A percentile compares a stretch with the other conserved stretches of the same genome.
phyloP scores from a whole-genome alignment of 2,329 filamentous ascomycete genomes.

The Colletotrichum sp. region DNA sequence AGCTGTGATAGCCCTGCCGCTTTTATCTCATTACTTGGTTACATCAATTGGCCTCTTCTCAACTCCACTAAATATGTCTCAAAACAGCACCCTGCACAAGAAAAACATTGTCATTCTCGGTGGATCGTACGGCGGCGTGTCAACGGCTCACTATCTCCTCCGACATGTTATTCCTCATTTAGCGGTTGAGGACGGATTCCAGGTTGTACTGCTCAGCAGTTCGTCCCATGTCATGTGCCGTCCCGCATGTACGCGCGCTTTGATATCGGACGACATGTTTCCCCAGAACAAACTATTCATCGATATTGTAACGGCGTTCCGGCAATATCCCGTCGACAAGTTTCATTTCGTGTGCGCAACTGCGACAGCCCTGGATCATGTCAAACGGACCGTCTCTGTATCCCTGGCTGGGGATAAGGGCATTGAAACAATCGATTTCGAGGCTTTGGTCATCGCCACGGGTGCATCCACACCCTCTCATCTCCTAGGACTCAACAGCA shows the following conservation, averaged over 20 bases:
- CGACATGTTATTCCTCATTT: slow-evolving; percentile 53
- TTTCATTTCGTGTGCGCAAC: slow-evolving; percentile 49
- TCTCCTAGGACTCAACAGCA: slow-evolving; percentile 41
- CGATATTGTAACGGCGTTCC: slow-evolving; percentile 39
- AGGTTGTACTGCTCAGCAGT: slow-evolving; percentile 47
- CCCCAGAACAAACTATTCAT: slow-evolving; percentile 49
- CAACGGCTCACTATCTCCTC: slow-evolving; percentile 57
- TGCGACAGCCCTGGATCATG: slow-evolving; percentile 39
- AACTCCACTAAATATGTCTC: not conserved
- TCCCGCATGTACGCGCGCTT: slow-evolving; percentile 48
- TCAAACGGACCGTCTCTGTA: slow-evolving; percentile 36
- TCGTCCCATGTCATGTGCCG: slow-evolving; percentile 46
- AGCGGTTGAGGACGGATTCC: slow-evolving; percentile 37
- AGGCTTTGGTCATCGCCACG: slow-evolving; percentile 55
- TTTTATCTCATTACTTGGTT: no score
- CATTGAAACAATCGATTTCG: slow-evolving; percentile 34
- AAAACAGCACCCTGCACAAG: not conserved
- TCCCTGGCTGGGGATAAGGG: not conserved
- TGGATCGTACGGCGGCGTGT: slow-evolving; percentile 56
- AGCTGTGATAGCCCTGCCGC: no score
- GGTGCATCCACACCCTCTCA: slow-evolving; percentile 51
- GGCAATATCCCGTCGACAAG: slow-evolving; percentile 36
- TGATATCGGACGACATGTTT: slow-evolving; percentile 50
- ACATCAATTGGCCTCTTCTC: no score
- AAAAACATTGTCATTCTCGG: slow-evolving; percentile 57